Base-by-base conservation (phyloP, 192 early-diverging fungal species). In the Coemansia interrupta region DNA sequence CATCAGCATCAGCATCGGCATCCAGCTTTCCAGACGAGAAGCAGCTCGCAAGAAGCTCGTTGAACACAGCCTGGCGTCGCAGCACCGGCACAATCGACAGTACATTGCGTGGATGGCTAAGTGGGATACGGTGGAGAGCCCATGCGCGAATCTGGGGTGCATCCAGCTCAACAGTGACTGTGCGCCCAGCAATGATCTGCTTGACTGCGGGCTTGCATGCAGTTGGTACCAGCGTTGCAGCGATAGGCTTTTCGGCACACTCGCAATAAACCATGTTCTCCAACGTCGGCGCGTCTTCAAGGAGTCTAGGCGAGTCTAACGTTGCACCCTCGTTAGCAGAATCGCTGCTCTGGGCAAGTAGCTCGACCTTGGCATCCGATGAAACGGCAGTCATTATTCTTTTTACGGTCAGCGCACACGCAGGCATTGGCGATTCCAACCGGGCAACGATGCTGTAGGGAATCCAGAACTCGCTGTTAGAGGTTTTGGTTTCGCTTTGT, bases 91-190 rank as follows among this genome's bases (percentile, higher is more conserved):
- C 63, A 5, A 78, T 11, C 0, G 50, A 54, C 3, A 72, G 42
- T 0, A 78, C 23, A 41, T 60, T 41, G 29, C 56, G 49, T 29
- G 63, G 57, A 20, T 32, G 32, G n/a, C 24, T 45, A 5, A 78
- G 51, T 9, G 75, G 75, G 2, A 78, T 55, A 2, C 75, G 41
- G 23, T 60, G 44, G 3, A 78, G 54, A 1, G 61, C 47, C 75
- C 75, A 78, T 9, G 66, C 70, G 28, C 75, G 70, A 42, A 78
- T 78, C 60, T 78, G 75, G 4, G 75, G 69, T 3, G 60, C 29
- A 10, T 63, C 60, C 52, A 59, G 18, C 43, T 44, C 42, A 5
- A 63, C 46, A 2, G 41, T 4, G 10, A 56, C 22, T 5, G 24
- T 17, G 5, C 22, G 44, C 7, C 49, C 32, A 18, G n/a, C 53